A percentile compares a stretch with the other conserved stretches of the same genome.
phyloP scores from a whole-genome alignment of 352 stramenopile genomes.

The Phytophthora litchii region DNA sequence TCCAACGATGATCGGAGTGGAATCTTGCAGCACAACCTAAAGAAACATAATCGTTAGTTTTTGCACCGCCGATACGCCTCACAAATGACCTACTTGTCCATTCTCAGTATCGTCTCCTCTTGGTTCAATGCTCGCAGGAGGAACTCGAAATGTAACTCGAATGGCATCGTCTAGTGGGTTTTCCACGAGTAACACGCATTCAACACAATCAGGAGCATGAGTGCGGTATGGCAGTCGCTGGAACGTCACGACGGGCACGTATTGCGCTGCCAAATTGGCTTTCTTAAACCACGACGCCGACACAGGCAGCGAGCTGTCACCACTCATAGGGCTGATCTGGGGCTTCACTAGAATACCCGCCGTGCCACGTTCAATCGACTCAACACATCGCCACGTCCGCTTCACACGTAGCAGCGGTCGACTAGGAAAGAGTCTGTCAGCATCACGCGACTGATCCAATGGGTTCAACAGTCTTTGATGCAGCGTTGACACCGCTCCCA shows the following conservation, averaged over 20 bases:
- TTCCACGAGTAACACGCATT: constrained; percentile 77
- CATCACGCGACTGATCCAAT: constrained; percentile 68
- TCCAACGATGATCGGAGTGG: constrained; percentile 66
- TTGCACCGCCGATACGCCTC: constrained; percentile 1
- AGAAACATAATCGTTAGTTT: constrained; percentile 9
- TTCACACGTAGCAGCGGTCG: constrained; percentile 81
- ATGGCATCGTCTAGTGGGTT: constrained; percentile 84
- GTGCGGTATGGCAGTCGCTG: constrained; percentile 52
- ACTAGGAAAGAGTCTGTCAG: constrained; percentile 54
- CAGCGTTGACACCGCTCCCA: constrained; percentile 61
- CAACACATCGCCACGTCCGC: constrained; percentile 83
- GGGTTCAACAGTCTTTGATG: constrained; percentile 66
- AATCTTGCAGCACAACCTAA: constrained; percentile 57
- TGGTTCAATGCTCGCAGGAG: neutral
- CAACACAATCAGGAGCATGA: constrained; percentile 19
- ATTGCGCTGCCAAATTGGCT: constrained; percentile 77
- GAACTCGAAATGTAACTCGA: constrained; percentile 55
- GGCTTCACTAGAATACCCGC: constrained; percentile 89
- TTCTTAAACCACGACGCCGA: constrained; percentile 89
- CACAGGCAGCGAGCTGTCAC: constrained; percentile 83
- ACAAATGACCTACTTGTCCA: constrained; percentile 36
- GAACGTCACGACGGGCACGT: constrained; percentile 78
- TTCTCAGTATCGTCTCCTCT: constrained; percentile 15
- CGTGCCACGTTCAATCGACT: constrained; percentile 76
- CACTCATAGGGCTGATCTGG: constrained; percentile 92